phyloP scores from a whole-genome alignment of 2,329 filamentous ascomycete species.

The Capronia coronata region DNA sequence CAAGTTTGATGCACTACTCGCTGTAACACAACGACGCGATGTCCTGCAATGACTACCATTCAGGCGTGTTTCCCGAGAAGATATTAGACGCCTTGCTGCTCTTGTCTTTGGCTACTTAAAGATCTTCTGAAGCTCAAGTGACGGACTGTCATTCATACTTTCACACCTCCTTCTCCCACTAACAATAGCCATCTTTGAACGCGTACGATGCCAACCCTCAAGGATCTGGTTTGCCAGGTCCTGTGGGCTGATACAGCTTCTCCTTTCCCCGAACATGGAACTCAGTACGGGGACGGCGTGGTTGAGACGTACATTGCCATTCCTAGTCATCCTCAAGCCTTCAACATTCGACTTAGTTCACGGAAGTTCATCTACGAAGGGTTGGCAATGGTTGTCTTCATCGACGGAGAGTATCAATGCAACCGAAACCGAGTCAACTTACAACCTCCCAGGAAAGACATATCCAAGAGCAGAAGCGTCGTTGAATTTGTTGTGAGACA shows the following conservation, averaged over 20 bases:
- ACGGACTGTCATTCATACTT: too few relatives aligned
- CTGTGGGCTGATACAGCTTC: conserved; percentile 42
- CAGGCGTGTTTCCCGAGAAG: too few relatives aligned
- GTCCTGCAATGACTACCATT: too few relatives aligned
- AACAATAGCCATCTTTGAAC: neutral
- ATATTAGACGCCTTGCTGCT: too few relatives aligned
- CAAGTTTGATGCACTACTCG: too few relatives aligned
- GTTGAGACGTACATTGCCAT: conserved; percentile 50
- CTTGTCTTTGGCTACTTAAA: too few relatives aligned
- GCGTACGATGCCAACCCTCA: conserved; percentile 48
- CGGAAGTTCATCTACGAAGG: conserved; percentile 48
- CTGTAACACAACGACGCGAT: too few relatives aligned
- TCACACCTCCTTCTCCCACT: neutral
- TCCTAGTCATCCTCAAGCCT: conserved; percentile 38
- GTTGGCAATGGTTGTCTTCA: conserved; percentile 50
- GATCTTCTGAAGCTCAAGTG: neutral
- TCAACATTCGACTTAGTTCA: conserved; percentile 46
- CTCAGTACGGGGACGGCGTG: conserved; percentile 46
- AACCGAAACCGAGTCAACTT: conserved; percentile 48
- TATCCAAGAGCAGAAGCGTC: conserved; percentile 33
- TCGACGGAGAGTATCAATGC: conserved; percentile 53
- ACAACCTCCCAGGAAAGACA: conserved; percentile 30
- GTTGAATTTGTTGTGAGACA: conserved; percentile 48
- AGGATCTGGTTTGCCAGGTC: conserved; percentile 48
- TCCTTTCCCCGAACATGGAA: conserved; percentile 45